A percentile compares a stretch with the other conserved stretches of the same genome.
These are phyloP conservation scores for Thelonectria discophora DNA, from an alignment of 2,329 filamentous ascomycete species.

Conservation along the genomic window DNA sequence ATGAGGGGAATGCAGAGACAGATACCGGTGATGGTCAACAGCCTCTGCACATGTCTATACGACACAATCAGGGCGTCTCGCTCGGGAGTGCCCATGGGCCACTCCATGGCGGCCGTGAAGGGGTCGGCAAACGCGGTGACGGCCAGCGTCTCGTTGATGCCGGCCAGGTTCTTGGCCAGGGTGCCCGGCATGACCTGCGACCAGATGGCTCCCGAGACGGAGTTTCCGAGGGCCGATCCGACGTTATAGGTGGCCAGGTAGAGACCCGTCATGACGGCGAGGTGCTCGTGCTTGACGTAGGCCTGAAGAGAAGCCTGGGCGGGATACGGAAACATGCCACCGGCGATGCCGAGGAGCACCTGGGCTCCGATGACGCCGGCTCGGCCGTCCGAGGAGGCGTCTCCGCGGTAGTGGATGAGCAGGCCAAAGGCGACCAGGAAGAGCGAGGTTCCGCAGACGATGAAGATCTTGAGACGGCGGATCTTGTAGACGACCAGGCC, in stretches of 20 bases:
- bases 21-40: slow-evolving; percentile 59
- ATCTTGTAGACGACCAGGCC: slow-evolving; percentile 66
- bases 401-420: slow-evolving; percentile 70
- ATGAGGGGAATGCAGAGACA: slow-evolving; percentile 60
- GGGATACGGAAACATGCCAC: slow-evolving; percentile 67
- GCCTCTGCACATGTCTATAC: slow-evolving; percentile 57
- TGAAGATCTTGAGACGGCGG: slow-evolving; percentile 70
- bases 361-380: slow-evolving; percentile 70
- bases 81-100: slow-evolving; percentile 55
- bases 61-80: slow-evolving; percentile 53
- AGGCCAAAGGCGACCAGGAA: slow-evolving; percentile 73
- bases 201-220: slow-evolving; percentile 70
- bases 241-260: slow-evolving; percentile 72
- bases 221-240: slow-evolving; percentile 67
- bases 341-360: slow-evolving; percentile 69
- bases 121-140: slow-evolving; percentile 49
- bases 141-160: slow-evolving; percentile 51
- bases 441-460: slow-evolving; percentile 66
- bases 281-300: slow-evolving; percentile 57
- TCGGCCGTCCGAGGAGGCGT: slow-evolving; percentile 51
- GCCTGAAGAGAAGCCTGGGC: slow-evolving; percentile 57
- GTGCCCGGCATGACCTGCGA: slow-evolving; percentile 62
- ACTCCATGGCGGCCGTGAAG: slow-evolving; percentile 46
- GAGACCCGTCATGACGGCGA: slow-evolving; percentile 71
- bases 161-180: slow-evolving; percentile 50